These are phyloP conservation scores for Boletus rubroflammeus DNA, from an alignment of 768 basidiomycete species.

Conservation along the genomic window DNA sequence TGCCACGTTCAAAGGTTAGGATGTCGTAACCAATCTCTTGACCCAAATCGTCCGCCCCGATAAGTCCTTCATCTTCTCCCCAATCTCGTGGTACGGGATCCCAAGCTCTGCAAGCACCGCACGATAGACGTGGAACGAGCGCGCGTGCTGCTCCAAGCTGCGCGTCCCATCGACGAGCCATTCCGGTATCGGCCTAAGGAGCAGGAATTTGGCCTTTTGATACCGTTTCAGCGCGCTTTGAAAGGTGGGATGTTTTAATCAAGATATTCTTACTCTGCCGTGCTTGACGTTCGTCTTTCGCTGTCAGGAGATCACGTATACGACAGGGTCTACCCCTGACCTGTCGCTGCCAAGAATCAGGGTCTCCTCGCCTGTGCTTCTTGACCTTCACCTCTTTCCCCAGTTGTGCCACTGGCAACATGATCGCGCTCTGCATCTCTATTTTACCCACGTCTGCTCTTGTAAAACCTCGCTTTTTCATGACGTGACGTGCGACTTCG, in stretches of 20 bases:
- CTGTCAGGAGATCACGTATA: conserved; percentile 55
- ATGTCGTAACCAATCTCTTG: conserved; percentile 11
- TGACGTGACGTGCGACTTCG: conserved; percentile 60
- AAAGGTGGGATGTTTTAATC: conserved; percentile 37
- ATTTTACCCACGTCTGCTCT: conserved; percentile 45
- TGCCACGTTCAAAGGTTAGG: conserved; percentile 9
- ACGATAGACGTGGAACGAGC: conserved; percentile 39
- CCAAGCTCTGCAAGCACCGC: conserved; percentile 38
- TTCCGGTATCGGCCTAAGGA: conserved; percentile 52
- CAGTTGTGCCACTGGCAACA: conserved; percentile 55
- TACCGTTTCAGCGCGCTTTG: conserved; percentile 42
- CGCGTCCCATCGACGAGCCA: conserved; percentile 65
- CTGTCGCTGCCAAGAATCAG: conserved; percentile 58
- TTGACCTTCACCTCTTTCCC: conserved; percentile 36
- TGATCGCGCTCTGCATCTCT: conserved; percentile 63
- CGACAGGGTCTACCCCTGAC: conserved; percentile 61
- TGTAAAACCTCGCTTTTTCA: conserved; percentile 51
- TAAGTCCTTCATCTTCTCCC: conserved; percentile 41
- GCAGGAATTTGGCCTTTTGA: conserved; percentile 46
- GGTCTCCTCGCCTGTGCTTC: conserved; percentile 13
- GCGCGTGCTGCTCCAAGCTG: conserved; percentile 45
- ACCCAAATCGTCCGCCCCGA: conserved; percentile 22
- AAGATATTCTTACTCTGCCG: conserved; percentile 34
- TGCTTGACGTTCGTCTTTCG: conserved; percentile 37
- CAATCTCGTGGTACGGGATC: conserved; percentile 46